Evolutionary conservation across 495 filamentous ascomycete genomes (phyloP), one percentile per base, ranked within the genome.

Genomic region (Xylaria grammica): DNA sequence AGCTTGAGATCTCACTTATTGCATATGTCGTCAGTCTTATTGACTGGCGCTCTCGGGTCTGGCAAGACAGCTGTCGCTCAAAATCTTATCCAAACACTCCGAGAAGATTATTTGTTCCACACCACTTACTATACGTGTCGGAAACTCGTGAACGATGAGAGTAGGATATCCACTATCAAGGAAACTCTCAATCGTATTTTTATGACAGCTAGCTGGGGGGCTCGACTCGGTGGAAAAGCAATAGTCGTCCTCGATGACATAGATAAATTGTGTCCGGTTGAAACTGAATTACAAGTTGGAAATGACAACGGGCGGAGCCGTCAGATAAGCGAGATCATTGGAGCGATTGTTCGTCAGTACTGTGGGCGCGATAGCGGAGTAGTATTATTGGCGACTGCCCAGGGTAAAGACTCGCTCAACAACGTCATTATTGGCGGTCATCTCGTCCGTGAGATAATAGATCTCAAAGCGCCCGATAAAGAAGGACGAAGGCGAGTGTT

Each of bases 271-370:
- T 97, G 95, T 72, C 93, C 94, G 0, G 88, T 87, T 0, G 95
- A 98, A 76, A 97, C 92, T 0, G 95, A 98, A 73, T 80, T 97
- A 29, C 90, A 96, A 76, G 92, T 96, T 8, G 93, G 92, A 58
- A 90, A 88, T 45, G 93, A 99, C 67, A 97, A 97, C 67, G 90
- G 88, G 20, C 89, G 96, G 30, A 97, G 93, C 67, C 85, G 92
- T 3, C 96, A 97, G 66, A 87, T 97, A 63, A 97, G 94, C 73
- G 95, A 98, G 72, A 83, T 92, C 3, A 82, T 99, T 22, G 92
- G 93, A 71, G 86, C 89, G 3, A 87, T 94, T 69, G 90, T 91
- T 0, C 86, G 88, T 60, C 90, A 97, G 67, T 94, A 91, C 69
- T 97, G 93, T 65, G 78, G 74, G 4, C 68, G 74, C 44, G 89